Evolutionary conservation across 2,329 filamentous ascomycete genomes (phyloP).

Genomic region (Trichoderma sp.): DNA sequence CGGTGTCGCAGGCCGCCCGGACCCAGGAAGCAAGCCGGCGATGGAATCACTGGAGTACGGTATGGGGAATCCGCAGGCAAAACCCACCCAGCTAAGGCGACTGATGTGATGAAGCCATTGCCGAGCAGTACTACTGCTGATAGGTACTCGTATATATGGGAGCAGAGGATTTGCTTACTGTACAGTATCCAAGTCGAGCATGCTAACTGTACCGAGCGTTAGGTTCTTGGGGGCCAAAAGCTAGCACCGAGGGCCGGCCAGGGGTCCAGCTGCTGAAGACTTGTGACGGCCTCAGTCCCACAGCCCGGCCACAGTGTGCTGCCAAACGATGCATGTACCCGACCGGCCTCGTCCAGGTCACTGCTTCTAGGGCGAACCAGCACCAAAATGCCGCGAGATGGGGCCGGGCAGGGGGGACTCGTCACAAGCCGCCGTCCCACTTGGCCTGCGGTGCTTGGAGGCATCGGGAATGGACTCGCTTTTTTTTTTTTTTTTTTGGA

Average conservation of each 20-base stretch:
- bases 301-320: not conserved
- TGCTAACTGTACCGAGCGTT: not conserved
- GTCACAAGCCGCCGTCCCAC: constrained; percentile 4
- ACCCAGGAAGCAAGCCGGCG: not conserved
- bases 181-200: not conserved
- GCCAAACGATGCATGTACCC: not conserved
- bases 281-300: not conserved
- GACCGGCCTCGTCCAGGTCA: not conserved
- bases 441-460: not conserved
- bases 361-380: not conserved
- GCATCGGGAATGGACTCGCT: not conserved
- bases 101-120: not conserved
- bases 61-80: not conserved
- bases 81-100: not conserved
- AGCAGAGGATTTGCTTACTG: not conserved
- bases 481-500: no score
- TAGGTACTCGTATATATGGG: not conserved
- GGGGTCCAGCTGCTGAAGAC: not conserved
- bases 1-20: not conserved
- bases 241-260: not conserved
- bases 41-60: not conserved
- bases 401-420: not conserved
- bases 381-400: constrained; percentile 4
- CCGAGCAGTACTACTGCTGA: no score
- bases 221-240: constrained; percentile 1